phyloP scores from a whole-genome alignment of 306 rosid species.

The Gastrolobium villosum region DNA sequence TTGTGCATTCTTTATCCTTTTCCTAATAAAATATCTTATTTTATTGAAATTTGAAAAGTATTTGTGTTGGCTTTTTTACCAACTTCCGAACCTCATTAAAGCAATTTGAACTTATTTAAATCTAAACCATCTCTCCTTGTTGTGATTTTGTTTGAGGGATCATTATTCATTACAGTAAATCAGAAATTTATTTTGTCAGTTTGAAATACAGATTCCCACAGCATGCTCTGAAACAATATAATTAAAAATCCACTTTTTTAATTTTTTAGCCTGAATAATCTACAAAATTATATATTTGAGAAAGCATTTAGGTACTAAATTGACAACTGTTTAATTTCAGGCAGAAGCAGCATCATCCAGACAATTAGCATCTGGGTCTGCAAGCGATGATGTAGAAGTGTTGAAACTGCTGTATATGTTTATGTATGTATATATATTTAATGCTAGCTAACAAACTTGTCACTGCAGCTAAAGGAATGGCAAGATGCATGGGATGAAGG shows the following conservation, averaged over 20 bases:
- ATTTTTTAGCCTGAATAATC: conserved; percentile 21
- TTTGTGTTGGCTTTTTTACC: background rate
- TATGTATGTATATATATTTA: conserved; percentile 20
- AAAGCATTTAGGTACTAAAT: conserved; percentile 20
- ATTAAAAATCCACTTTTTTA: background rate
- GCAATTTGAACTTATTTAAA: conserved; percentile 8
- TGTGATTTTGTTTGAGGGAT: background rate
- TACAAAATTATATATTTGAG: conserved; percentile 1
- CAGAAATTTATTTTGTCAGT: background rate
- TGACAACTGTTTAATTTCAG: conserved; percentile 59
- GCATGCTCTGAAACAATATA: conserved; percentile 1
- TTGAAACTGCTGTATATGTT: conserved; percentile 13
- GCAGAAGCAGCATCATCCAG: conserved; percentile 67
- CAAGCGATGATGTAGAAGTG: conserved; percentile 64
- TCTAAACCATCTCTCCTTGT: background rate
- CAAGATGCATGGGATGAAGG: conserved; percentile 90
- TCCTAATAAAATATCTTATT: background rate
- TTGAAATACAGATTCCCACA: conserved; percentile 27
- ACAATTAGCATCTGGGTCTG: conserved; percentile 64
- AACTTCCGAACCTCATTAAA: background rate
- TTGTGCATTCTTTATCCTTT: background rate
- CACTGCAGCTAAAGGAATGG: conserved; percentile 78
- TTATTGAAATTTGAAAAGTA: background rate
- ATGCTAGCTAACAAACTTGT: conserved; percentile 42
- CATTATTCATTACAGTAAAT: background rate